A percentile compares a stretch with the other conserved stretches of the same genome.
Evolutionary conservation across 2,329 filamentous ascomycete genomes (phyloP).

Genomic region (Neopestalotiopsis sp.): DNA sequence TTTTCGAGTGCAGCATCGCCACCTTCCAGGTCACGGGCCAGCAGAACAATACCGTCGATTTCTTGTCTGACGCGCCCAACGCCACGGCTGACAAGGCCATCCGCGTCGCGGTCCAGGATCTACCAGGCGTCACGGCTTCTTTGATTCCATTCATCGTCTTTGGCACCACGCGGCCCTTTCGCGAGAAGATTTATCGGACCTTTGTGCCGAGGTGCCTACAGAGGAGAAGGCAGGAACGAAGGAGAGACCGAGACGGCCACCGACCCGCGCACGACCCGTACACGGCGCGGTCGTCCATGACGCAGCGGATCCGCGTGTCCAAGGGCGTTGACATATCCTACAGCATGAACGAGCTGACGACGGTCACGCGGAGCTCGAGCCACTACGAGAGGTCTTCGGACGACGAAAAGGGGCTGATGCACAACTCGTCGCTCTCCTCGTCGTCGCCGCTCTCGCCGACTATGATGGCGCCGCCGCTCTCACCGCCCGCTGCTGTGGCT

Average conservation of each 20-base stretch:
- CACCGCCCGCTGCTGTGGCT: background rate
- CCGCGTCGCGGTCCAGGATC: conserved; percentile 39
- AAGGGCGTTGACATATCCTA: conserved; percentile 15
- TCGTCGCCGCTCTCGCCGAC: no score
- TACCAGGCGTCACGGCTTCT: conserved; percentile 44
- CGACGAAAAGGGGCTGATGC: background rate
- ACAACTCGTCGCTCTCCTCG: no score
- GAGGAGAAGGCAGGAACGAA: background rate
- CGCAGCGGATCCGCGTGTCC: conserved; percentile 11
- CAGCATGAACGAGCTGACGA: conserved; percentile 11
- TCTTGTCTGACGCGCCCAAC: conserved; percentile 37
- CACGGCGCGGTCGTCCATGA: conserved; percentile 5
- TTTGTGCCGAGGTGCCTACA: conserved; percentile 28
- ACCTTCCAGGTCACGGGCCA: conserved; percentile 30
- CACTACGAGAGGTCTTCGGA: conserved; percentile 3
- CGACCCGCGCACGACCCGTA: background rate
- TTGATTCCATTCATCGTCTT: conserved; percentile 45
- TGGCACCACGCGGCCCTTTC: conserved; percentile 45
- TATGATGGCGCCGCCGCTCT: background rate
- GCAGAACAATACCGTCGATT: conserved; percentile 35
- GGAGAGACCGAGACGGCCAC: background rate
- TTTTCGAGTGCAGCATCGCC: conserved; percentile 40
- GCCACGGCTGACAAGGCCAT: conserved; percentile 37
- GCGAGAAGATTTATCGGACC: conserved; percentile 33
- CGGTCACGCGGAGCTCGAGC: conserved; percentile 3